Evolutionary conservation across 2,329 filamentous ascomycete species (phyloP), one percentile per base, ranked within the genome.

Genomic region (Juglanconis juglandina): DNA sequence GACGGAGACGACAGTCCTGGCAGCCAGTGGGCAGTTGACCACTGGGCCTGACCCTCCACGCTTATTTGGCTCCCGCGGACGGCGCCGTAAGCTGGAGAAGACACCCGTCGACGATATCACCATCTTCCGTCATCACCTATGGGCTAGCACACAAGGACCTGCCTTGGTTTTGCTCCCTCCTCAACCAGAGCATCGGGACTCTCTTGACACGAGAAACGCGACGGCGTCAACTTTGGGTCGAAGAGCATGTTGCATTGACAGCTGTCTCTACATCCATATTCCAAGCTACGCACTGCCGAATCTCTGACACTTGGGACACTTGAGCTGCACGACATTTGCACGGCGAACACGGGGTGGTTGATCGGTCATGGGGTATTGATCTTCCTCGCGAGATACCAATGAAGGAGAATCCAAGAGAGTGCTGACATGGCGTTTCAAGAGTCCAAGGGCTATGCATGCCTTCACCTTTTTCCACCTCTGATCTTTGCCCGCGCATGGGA

Each of bases 391-490:
- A 41, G 42, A 30, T 11, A 30, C 46, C 17, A 17, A 49, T 35
- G 48, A 42, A 24, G 24, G 24, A 24, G 24, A 48, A 32, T 60
- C 34, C 52, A 41, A 37, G 17, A 47, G 30, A 17, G 33, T 53
- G 46, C 52, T 59, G 56, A 53, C 60, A 53, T 53, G 52, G 52
- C 56, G 56, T 62, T 59, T 59, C 56, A 53, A 34, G 37, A 35
- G 11, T 62, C 24, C 56, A 59, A 35, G 59, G 52, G 42, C 47
- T 17, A 59, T 62, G 56, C 56, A 62, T 62, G 60, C 47, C 41
- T 51, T 55, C 48, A 17, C 5, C 53, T 10, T 35, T 10, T 42
- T 59, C 56, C 24, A 59, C 52, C 56, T 53, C 56, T 59, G 35
- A 46, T 50, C 48, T 30, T 55, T 37, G 8, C 14, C 30, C 32